Base-by-base conservation (phyloP, 805 yeast species). In the Schwanniomyces occidentalis region DNA sequence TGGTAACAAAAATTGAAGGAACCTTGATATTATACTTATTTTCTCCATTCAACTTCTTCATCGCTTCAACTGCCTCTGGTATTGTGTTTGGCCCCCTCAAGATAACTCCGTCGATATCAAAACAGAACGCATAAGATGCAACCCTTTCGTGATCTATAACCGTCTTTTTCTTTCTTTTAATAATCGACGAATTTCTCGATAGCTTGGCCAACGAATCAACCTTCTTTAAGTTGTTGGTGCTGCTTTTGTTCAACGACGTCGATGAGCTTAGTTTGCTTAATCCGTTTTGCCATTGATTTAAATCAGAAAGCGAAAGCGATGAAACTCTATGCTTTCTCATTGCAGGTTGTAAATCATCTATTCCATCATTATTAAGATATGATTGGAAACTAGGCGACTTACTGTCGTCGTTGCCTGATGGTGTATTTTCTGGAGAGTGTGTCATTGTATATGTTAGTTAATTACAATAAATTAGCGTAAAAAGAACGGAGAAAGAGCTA, bases 21-120 rank as follows among this genome's bases (percentile, higher is more conserved):
- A 85, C 89, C 43, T 74, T 78, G 49, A 88, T 82, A 49, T 82
- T 76, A 65, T 85, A 80, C 51, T 77, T 71, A 64, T 88, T 88
- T 24, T 78, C 78, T 38, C 95, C 95, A 47, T 85, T 80, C 43
- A 88, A 71, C 67, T 84, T 55, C 42, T 73, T 71, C 46, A 88
- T 62, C 5, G 95, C 95, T 43, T 78, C 75, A 10, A 71, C 74
- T 1, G 95, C 95, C 51, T 84, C 82, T 0, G 93, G 90, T 30
- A 88, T 82, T 5, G 91, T 83, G 34, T 82, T 77, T 2, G 93
- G 90, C 10, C 96, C 95, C 41, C 85, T 73, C 44, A 88, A 80
- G 29, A 88, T 77, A 30, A 88, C 96, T 27, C 96, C 96, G 56
- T 88, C 96, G 37, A 88, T 88, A 63, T 89, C 96, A 58, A 89